Conservation (phyloP, 257 asterid species). For the Solanum sejunctum region DNA sequence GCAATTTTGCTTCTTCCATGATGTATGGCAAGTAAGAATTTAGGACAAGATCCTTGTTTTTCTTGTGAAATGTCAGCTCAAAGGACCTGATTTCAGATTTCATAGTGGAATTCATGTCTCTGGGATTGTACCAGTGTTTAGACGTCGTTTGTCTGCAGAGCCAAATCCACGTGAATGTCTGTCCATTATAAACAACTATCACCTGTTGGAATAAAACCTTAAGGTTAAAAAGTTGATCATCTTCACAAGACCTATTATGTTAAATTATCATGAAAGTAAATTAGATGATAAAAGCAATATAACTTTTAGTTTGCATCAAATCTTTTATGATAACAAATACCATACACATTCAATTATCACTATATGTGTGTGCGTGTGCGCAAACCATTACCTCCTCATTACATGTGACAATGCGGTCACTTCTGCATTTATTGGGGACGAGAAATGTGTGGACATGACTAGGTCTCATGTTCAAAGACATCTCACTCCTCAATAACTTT, state of each 20-base stretch:
- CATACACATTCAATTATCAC: neutral
- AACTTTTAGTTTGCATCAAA: neutral
- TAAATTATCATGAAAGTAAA: neutral
- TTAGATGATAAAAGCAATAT: neutral
- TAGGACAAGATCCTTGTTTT: neutral
- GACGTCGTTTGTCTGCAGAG: neutral
- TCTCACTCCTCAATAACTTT: no score
- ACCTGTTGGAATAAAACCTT: neutral
- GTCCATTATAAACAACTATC: neutral
- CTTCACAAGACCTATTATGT: neutral
- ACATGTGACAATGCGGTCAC: neutral
- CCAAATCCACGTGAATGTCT: neutral
- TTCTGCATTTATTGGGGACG: neutral
- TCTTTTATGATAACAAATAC: neutral
- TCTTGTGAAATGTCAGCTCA: slow-evolving; percentile 1
- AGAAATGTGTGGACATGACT: neutral
- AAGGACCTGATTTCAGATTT: slow-evolving; percentile 3
- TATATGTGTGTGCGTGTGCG: neutral
- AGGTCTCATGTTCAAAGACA: neutral
- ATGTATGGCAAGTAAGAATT: slow-evolving; percentile 8
- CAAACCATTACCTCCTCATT: slow-evolving; percentile 1
- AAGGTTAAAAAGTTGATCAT: neutral
- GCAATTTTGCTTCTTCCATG: slow-evolving; percentile 2
- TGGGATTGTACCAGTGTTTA: neutral
- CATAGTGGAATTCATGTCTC: neutral